Percentiles rank a stretch among this genome's conserved stretches.
Evolutionary conservation across 2,329 filamentous ascomycete species (phyloP).

Genomic region (Monosporascus sp.): DNA sequence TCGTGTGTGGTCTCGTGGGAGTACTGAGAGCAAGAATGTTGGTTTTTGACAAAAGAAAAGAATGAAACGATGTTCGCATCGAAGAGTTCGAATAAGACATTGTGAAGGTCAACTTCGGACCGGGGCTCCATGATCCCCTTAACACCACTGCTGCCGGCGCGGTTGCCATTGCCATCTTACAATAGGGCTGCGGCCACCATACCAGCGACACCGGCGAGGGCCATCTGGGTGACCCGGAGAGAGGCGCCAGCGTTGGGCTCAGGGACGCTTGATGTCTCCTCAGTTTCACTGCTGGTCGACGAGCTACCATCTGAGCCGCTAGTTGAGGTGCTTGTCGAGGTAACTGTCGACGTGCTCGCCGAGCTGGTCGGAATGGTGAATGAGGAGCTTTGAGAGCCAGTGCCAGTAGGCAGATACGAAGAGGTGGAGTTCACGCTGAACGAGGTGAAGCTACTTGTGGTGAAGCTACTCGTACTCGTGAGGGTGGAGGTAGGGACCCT

Average conservation of each 20-base stretch:
- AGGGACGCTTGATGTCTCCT: slow-evolving; percentile 28
- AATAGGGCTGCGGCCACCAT: slow-evolving; percentile 46
- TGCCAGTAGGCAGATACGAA: slow-evolving; percentile 26
- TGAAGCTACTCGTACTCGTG: background rate
- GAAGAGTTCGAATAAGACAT: slow-evolving; percentile 14
- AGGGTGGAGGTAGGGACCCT: slow-evolving; percentile 28
- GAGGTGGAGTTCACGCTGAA: slow-evolving; percentile 29
- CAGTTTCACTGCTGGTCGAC: slow-evolving; percentile 21
- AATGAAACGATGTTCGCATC: slow-evolving; percentile 22
- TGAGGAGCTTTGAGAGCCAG: slow-evolving; percentile 21
- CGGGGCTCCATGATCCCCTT: background rate
- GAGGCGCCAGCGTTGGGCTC: slow-evolving; percentile 37
- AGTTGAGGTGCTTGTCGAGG: slow-evolving; percentile 3
- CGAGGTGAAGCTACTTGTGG: slow-evolving; percentile 17
- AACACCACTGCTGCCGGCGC: background rate
- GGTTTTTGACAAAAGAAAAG: slow-evolving; percentile 29
- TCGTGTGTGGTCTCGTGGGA: slow-evolving; percentile 23
- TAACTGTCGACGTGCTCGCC: slow-evolving; percentile 14
- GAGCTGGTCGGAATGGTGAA: slow-evolving; percentile 19
- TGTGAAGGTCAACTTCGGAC: slow-evolving; percentile 2
- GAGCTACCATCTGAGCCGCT: slow-evolving; percentile 7
- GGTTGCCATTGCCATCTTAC: slow-evolving; percentile 28
- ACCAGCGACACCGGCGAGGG: slow-evolving; percentile 44
- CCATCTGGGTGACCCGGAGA: slow-evolving; percentile 38
- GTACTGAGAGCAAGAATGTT: slow-evolving; percentile 20